phyloP scores from a whole-genome alignment of 345 rosid species.

The Zanthoxylum bungeanum region DNA sequence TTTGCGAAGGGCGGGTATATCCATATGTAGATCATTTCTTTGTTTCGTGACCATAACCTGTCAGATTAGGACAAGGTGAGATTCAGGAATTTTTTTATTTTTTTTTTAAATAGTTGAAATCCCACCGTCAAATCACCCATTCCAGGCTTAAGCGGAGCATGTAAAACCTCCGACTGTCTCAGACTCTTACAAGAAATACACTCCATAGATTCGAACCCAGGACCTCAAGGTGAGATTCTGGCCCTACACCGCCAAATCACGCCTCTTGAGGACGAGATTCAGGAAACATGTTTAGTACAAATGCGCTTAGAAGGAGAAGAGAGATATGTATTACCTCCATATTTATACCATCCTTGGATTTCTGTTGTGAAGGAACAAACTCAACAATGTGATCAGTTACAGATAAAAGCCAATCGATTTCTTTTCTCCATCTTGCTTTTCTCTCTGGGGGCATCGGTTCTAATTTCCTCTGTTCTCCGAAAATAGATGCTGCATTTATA shows the following conservation, averaged over 20 bases:
- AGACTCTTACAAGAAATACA: too few relatives aligned
- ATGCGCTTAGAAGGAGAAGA: background rate
- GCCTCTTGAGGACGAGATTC: too few relatives aligned
- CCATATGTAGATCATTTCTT: constrained; percentile 78
- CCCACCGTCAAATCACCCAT: too few relatives aligned
- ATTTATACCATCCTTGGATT: constrained; percentile 55
- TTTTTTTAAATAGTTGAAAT: too few relatives aligned
- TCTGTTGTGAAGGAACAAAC: constrained; percentile 80
- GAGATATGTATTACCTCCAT: constrained; percentile 56
- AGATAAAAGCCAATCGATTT: constrained; percentile 78
- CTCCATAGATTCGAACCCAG: too few relatives aligned
- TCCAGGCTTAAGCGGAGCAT: too few relatives aligned
- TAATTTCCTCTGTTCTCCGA: constrained; percentile 67
- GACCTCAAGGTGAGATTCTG: too few relatives aligned
- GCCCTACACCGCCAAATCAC: too few relatives aligned
- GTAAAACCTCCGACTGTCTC: too few relatives aligned
- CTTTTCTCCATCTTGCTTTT: constrained; percentile 81
- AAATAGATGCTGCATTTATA: constrained; percentile 62
- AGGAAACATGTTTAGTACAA: background rate
- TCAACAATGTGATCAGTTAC: constrained; percentile 84
- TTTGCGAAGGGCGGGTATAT: constrained; percentile 83
- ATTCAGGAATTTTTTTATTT: too few relatives aligned
- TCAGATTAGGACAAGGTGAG: constrained; percentile 4
- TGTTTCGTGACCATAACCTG: constrained; percentile 90
- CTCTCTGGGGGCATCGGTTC: constrained; percentile 83